Percentiles rank a stretch among this genome's conserved stretches.
Conservation (phyloP, 805 yeast species). For the Nakazawaea laoshanensis region DNA sequence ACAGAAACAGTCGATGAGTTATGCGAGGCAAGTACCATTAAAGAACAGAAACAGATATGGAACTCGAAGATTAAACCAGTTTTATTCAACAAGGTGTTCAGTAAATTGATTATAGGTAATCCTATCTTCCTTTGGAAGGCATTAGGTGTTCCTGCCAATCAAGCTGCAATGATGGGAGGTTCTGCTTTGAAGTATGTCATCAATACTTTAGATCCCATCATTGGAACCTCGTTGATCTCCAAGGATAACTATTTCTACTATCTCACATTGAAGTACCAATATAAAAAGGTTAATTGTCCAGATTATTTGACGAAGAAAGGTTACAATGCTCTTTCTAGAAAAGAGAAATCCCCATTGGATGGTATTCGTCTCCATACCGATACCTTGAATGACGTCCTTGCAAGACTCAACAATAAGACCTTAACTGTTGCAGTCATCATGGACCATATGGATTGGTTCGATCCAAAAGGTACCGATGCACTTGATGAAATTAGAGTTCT, state of each 20-base stretch:
- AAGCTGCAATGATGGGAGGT: constrained; percentile 71
- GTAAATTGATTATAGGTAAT: constrained; percentile 64
- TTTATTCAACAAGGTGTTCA: constrained; percentile 61
- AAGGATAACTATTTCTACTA: constrained; percentile 74
- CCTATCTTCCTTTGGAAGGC: constrained; percentile 87
- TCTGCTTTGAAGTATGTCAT: constrained; percentile 64
- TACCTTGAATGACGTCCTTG: constrained; percentile 66
- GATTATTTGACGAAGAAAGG: constrained; percentile 60
- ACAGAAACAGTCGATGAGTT: constrained; percentile 41
- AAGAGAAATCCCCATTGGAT: constrained; percentile 44
- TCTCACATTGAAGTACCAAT: constrained; percentile 54
- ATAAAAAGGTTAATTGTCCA: constrained; percentile 61
- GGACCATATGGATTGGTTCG: constrained; percentile 94
- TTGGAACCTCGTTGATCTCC: constrained; percentile 54
- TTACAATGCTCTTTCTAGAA: constrained; percentile 37
- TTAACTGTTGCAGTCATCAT: constrained; percentile 72
- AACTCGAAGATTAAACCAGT: constrained; percentile 54
- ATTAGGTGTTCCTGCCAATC: constrained; percentile 81
- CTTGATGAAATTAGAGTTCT: constrained; percentile 58
- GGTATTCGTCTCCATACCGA: constrained; percentile 75
- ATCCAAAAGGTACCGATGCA: constrained; percentile 56
- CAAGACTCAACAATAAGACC: constrained; percentile 51
- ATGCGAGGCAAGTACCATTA: constrained; percentile 47
- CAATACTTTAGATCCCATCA: constrained; percentile 73
- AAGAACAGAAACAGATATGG: constrained; percentile 64